Evolutionary conservation across 176 grass and related monocot species (phyloP), one percentile per base, ranked within the genome.

Genomic region (Musa troglodytarum): DNA sequence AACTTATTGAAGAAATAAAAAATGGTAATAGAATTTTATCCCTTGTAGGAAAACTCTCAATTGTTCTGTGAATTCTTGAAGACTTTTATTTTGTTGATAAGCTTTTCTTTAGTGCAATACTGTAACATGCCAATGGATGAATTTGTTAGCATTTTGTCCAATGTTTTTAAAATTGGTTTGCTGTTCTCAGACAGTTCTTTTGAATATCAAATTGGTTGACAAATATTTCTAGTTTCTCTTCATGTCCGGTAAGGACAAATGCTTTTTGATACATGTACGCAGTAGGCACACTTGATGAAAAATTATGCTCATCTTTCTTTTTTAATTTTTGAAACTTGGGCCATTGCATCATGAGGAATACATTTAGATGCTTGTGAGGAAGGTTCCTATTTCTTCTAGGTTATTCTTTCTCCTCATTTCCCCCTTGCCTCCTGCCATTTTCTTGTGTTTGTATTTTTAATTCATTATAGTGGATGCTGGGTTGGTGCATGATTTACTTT

Each of bases 1-100:
- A 94, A 73, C 83, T 99, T 59, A 94, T 99, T 73, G 95, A 99
- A 81, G 82, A 86, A 80, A 94, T 99, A 70, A 87, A 82, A 71
- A 87, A 62, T 74, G 90, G 95, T 94, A 89, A 25, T 74, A 52
- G 51, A 26, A 63, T 52, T 72, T 58, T 49, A 20, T 72, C 11
- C n/a, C 61, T 54, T 2, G 3, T 49, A 72, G 68, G 51, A 54
- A 73, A 73, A 13, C 12, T 11, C 19, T 22, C 6, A 25, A 19
- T 54, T 54, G 10, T 52, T 21, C 19, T 10, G 7, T 55, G 17
- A 15, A 15, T 58, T 58, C 55, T 58, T 14, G 6, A 58, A 58
- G 55, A 58, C 11, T 58, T 58, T 17, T 5, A 58, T 15, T 58
- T 13, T 58, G 55, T 58, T 58, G 55, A 17, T 5, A 58, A 58